Percentiles rank a stretch among this genome's conserved stretches.
phyloP scores from a whole-genome alignment of 345 rosid species.

The Eucalyptus sp. region DNA sequence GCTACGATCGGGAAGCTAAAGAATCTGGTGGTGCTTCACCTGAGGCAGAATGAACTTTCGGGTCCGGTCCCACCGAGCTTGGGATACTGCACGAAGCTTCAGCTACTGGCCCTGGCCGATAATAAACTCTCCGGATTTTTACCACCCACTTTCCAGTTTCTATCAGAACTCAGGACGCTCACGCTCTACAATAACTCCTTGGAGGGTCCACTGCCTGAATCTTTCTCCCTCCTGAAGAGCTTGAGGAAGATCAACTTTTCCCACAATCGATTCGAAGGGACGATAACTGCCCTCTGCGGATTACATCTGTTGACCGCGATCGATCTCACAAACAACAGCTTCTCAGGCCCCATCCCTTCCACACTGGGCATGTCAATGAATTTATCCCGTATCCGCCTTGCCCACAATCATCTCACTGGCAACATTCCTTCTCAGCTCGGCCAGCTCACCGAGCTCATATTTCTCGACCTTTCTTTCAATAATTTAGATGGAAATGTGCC shows the following conservation, averaged over 20 bases:
- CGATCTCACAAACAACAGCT: constrained; percentile 74
- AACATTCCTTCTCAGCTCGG: constrained; percentile 50
- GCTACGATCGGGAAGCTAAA: constrained; percentile 54
- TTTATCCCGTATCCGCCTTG: constrained; percentile 62
- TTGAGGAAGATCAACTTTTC: constrained; percentile 74
- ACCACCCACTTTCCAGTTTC: constrained; percentile 70
- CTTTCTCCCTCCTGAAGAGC: constrained; percentile 49
- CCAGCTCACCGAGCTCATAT: constrained; percentile 39
- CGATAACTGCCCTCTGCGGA: constrained; percentile 53
- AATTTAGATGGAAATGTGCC: constrained; percentile 46
- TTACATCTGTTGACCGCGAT: constrained; percentile 45
- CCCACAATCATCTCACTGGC: constrained; percentile 53
- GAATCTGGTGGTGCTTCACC: constrained; percentile 53
- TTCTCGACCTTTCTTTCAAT: constrained; percentile 73
- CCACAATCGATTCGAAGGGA: constrained; percentile 54
- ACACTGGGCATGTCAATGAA: constrained; percentile 38
- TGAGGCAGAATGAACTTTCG: constrained; percentile 71
- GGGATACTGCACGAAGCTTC: constrained; percentile 62
- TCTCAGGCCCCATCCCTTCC: constrained; percentile 54
- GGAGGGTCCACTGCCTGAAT: constrained; percentile 55
- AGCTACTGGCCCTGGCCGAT: constrained; percentile 60
- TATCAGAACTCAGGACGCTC: constrained; percentile 34
- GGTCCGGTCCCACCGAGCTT: constrained; percentile 75
- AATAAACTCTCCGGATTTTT: constrained; percentile 61
- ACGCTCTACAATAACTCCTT: constrained; percentile 79